Percentiles rank a stretch among this genome's conserved stretches.
Conservation (phyloP, 805 yeast genomes). For the Metschnikowia continentalis region DNA sequence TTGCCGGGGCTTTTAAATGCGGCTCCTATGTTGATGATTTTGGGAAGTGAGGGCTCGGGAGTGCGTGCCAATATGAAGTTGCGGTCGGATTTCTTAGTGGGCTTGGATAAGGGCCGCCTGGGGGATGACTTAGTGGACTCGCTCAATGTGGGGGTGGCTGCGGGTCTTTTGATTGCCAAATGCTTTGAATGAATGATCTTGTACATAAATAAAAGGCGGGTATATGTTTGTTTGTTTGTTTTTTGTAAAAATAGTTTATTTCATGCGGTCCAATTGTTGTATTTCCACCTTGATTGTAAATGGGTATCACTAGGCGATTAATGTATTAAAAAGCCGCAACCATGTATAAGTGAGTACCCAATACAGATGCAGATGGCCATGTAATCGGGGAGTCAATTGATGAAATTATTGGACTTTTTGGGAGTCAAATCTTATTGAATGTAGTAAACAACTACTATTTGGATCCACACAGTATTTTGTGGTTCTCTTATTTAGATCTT, state of each 20-base stretch:
- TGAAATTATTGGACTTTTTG: too few relatives aligned
- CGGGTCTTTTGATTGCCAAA: conserved; percentile 55
- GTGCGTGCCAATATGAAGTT: conserved; percentile 62
- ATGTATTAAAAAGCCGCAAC: neutral
- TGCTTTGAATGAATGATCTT: conserved; percentile 7
- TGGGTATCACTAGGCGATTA: too few relatives aligned
- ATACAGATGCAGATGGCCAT: too few relatives aligned
- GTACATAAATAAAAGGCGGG: neutral
- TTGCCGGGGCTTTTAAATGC: conserved; percentile 41
- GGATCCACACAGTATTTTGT: too few relatives aligned
- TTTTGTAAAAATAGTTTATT: too few relatives aligned
- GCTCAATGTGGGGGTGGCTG: conserved; percentile 85
- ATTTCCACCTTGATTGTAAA: too few relatives aligned
- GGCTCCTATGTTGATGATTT: conserved; percentile 63
- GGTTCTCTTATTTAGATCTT: too few relatives aligned
- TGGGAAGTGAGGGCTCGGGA: conserved; percentile 87
- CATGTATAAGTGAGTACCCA: neutral
- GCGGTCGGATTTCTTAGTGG: conserved; percentile 51
- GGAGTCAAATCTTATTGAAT: too few relatives aligned
- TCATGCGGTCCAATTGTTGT: too few relatives aligned
- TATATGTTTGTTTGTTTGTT: too few relatives aligned
- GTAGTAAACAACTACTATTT: too few relatives aligned
- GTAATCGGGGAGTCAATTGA: too few relatives aligned
- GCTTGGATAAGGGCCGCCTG: conserved; percentile 31
- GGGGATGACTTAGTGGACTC: conserved; percentile 56